These are phyloP conservation scores for Magnaporthales sp. DNA, from an alignment of 2,329 filamentous ascomycete species.

Conservation along the genomic window DNA sequence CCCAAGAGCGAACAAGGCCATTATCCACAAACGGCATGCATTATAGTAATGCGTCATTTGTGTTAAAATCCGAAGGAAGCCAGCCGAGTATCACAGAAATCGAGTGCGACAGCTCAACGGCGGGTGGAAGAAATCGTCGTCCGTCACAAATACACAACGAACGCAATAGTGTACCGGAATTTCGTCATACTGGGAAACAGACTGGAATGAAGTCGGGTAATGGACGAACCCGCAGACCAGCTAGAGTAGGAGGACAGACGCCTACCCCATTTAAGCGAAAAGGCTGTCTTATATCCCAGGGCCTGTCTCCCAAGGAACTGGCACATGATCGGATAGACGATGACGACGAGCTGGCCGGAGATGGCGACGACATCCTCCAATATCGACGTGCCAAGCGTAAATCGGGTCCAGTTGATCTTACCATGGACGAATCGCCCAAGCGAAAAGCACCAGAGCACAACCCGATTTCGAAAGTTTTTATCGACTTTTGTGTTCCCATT, in stretches of 20 bases:
- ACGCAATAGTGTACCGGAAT: neutral
- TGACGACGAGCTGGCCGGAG: conserved; percentile 1
- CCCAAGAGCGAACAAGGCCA: neutral
- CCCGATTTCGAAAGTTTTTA: neutral
- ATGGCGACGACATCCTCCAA: neutral
- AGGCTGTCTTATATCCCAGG: neutral
- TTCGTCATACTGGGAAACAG: neutral
- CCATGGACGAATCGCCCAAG: neutral
- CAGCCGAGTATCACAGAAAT: neutral
- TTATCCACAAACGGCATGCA: neutral
- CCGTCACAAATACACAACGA: neutral
- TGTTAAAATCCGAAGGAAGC: neutral
- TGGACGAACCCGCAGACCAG: neutral
- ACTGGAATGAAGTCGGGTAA: neutral
- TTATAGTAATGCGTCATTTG: neutral
- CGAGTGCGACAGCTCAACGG: neutral
- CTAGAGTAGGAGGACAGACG: neutral
- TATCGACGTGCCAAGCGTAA: neutral
- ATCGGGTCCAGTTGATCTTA: neutral
- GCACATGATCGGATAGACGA: neutral
- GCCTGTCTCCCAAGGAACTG: neutral
- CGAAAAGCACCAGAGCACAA: neutral
- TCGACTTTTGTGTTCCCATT: neutral
- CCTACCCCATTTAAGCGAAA: neutral
- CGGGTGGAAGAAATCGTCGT: neutral